These are phyloP conservation scores for Ustilago vetiveriae DNA, from an alignment of 1,284 basidiomycete genomes.

Conservation along the genomic window DNA sequence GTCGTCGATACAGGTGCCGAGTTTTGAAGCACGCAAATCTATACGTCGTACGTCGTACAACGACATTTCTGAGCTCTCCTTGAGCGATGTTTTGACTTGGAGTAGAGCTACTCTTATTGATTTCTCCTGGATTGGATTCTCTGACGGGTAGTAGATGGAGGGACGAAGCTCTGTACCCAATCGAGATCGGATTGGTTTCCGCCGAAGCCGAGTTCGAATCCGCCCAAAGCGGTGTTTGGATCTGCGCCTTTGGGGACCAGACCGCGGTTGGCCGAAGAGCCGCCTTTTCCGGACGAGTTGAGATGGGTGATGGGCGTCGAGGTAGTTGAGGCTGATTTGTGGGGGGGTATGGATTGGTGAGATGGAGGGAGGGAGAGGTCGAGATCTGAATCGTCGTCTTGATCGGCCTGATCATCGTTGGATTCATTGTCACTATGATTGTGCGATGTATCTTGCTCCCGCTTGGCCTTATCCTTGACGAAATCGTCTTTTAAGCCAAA, in stretches of 20 bases:
- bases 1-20: too few relatives aligned
- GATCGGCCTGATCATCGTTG: neutral
- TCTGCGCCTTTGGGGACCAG: slow-evolving; percentile 34
- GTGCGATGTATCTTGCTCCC: too few relatives aligned
- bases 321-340: too few relatives aligned
- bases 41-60: too few relatives aligned
- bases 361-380: slow-evolving; percentile 20
- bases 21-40: too few relatives aligned
- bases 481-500: slow-evolving; percentile 15
- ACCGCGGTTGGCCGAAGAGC: slow-evolving; percentile 22
- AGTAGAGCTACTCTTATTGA: too few relatives aligned
- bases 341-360: neutral
- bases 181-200: slow-evolving; percentile 26
- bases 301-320: neutral
- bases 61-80: too few relatives aligned
- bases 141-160: too few relatives aligned
- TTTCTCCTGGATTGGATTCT: too few relatives aligned
- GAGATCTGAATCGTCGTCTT: slow-evolving; percentile 13
- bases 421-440: neutral
- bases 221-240: slow-evolving; percentile 40
- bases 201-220: slow-evolving; percentile 44
- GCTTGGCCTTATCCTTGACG: too few relatives aligned
- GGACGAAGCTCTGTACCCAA: slow-evolving; percentile 29
- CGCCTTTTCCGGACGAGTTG: slow-evolving; percentile 27
- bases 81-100: too few relatives aligned